These are phyloP conservation scores for Oryza glaberrima DNA, from an alignment of 176 grass and related monocot genomes.

Conservation along the genomic window DNA sequence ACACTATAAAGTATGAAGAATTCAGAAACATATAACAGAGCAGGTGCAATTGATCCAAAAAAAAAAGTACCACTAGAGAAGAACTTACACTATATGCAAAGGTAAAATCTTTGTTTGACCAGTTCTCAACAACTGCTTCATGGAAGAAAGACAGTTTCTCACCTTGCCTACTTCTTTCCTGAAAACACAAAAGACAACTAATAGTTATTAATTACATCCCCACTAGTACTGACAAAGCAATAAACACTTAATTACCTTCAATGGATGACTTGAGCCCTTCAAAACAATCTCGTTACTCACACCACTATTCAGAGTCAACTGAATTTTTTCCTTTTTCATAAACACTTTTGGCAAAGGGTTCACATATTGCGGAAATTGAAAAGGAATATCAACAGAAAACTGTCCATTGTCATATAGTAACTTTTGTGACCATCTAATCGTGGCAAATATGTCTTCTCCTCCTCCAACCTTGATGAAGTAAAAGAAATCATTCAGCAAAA, in stretches of 20 bases:
- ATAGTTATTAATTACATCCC: neutral
- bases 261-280: constrained; percentile 79
- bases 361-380: constrained; percentile 76
- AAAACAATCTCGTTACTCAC: constrained; percentile 83
- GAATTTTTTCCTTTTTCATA: constrained; percentile 90
- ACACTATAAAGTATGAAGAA: neutral
- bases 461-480: constrained; percentile 65
- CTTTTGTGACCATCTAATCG: constrained; percentile 91
- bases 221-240: constrained; percentile 20
- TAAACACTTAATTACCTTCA: constrained; percentile 70
- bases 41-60: constrained; percentile 11
- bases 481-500: constrained; percentile 39
- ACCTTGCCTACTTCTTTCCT: constrained; percentile 72
- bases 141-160: constrained; percentile 74
- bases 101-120: constrained; percentile 83
- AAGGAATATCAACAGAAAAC: constrained; percentile 79
- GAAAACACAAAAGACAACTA: constrained; percentile 32
- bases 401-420: constrained; percentile 72
- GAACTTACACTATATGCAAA: constrained; percentile 85
- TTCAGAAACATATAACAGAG: constrained; percentile 34
- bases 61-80: constrained; percentile 25
- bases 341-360: constrained; percentile 85
- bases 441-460: constrained; percentile 84
- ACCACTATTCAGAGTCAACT: constrained; percentile 72
- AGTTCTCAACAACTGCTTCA: constrained; percentile 84